Percentiles rank a stretch among this genome's conserved stretches.
Evolutionary conservation across 768 basidiomycete species (phyloP).

Genomic region (Clathrus columnatus): DNA sequence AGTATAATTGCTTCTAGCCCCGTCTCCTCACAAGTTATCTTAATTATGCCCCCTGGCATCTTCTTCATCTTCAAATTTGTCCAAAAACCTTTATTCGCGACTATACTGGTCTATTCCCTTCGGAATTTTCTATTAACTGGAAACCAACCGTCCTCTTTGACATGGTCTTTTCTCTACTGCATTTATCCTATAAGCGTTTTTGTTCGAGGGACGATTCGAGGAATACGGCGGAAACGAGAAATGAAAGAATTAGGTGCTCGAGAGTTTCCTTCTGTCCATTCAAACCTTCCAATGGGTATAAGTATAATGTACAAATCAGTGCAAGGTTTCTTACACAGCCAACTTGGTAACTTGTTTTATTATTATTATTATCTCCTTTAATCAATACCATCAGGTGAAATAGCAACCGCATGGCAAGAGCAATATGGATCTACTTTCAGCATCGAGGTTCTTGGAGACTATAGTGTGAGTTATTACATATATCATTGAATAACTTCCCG

Average conservation of each 20-base stretch:
- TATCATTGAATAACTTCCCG: not conserved
- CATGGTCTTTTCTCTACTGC: not conserved
- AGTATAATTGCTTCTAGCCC: no score
- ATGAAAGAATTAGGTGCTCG: not conserved
- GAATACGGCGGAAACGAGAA: not conserved
- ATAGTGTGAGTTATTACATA: not conserved
- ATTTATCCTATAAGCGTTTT: not conserved
- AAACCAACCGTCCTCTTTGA: not conserved
- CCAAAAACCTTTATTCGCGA: not conserved
- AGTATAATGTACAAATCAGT: not conserved
- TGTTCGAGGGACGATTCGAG: not conserved
- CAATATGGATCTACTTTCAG: not conserved
- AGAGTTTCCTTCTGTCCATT: not conserved
- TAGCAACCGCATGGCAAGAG: not conserved
- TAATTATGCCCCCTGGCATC: no score
- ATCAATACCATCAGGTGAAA: not conserved
- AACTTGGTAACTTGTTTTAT: not conserved
- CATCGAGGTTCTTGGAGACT: not conserved
- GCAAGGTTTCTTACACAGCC: not conserved
- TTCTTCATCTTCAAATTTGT: not conserved
- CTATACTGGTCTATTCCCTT: not conserved
- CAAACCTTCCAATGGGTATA: not conserved
- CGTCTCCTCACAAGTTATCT: no score
- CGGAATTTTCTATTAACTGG: not conserved
- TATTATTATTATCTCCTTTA: not conserved